These are phyloP conservation scores for Cladosporium colombiae DNA, from an alignment of 2,329 filamentous ascomycete species.

Conservation along the genomic window DNA sequence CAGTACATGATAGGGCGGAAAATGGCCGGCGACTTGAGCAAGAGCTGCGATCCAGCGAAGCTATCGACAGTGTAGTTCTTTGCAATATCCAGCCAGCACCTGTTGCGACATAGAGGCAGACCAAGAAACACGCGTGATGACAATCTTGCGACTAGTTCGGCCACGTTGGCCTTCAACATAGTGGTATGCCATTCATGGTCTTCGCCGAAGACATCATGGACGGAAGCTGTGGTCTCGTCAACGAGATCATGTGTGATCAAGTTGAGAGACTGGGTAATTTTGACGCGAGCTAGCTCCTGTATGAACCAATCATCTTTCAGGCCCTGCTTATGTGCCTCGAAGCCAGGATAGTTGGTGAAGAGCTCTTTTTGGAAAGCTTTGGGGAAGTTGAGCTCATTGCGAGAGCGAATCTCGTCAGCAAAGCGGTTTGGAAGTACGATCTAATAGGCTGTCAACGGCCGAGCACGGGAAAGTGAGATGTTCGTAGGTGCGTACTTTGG, in stretches of 20 bases:
- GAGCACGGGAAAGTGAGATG: not conserved
- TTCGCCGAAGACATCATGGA: constrained; percentile 28
- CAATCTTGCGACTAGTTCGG: constrained; percentile 41
- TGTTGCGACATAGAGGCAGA: constrained; percentile 39
- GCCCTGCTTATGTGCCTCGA: constrained; percentile 21
- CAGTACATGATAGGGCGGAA: constrained; percentile 39
- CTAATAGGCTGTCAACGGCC: not conserved
- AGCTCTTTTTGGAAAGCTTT: constrained; percentile 25
- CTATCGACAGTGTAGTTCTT: constrained; percentile 41
- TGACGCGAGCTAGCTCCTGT: constrained; percentile 25
- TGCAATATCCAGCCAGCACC: constrained; percentile 41
- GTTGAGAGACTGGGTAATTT: constrained; percentile 30
- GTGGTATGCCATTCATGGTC: constrained; percentile 25
- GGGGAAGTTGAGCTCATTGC: constrained; percentile 25
- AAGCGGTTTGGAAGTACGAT: constrained; percentile 28
- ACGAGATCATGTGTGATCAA: constrained; percentile 30
- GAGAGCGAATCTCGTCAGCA: constrained; percentile 25
- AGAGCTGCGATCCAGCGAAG: constrained; percentile 35
- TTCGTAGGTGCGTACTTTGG: constrained; percentile 13
- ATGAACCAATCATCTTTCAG: constrained; percentile 25
- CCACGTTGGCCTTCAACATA: constrained; percentile 30
- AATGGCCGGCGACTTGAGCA: constrained; percentile 39
- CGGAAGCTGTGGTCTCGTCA: constrained; percentile 27
- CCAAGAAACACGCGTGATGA: constrained; percentile 46
- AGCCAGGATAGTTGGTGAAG: constrained; percentile 23